These are phyloP conservation scores for Penicillium palitans DNA, from an alignment of 2,329 filamentous ascomycete genomes.

Conservation along the genomic window DNA sequence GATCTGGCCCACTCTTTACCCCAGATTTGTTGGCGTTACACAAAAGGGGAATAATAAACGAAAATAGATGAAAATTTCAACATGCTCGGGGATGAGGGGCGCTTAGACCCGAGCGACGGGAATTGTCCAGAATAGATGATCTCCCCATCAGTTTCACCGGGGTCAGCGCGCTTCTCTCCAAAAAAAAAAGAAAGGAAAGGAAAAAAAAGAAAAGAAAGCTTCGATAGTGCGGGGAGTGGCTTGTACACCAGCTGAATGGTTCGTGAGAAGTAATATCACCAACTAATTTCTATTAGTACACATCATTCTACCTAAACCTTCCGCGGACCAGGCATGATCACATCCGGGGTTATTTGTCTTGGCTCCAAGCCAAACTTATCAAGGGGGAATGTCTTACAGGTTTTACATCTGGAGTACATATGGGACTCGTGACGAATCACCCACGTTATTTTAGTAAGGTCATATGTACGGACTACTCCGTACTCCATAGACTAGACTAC, in stretches of 20 bases:
- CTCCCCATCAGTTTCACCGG: not conserved
- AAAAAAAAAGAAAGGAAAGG: not conserved
- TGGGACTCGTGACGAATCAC: not conserved
- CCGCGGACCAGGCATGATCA: not conserved
- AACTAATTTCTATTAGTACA: not conserved
- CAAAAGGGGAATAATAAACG: slow-evolving; percentile 10
- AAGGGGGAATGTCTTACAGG: slow-evolving; percentile 10
- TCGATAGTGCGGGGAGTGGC: slow-evolving; percentile 7
- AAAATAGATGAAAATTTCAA: slow-evolving; percentile 10
- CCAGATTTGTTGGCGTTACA: slow-evolving; percentile 25
- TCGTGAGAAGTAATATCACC: not conserved
- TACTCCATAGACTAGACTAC: not conserved
- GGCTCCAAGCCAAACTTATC: not conserved
- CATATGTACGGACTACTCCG: not conserved
- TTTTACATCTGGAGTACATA: slow-evolving; percentile 2
- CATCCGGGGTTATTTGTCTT: slow-evolving; percentile 4
- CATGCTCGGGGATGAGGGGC: slow-evolving; percentile 5
- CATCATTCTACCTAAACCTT: not conserved
- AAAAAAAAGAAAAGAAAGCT: not conserved
- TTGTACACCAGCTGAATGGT: not conserved
- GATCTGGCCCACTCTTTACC: slow-evolving; percentile 32
- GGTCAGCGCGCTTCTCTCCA: not conserved
- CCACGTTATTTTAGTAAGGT: slow-evolving; percentile 1
- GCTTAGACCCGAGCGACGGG: slow-evolving; percentile 6
- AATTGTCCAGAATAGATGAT: not conserved